These are phyloP conservation scores for Microbotryum saponariae DNA, from an alignment of 1,284 basidiomycete species.

Conservation along the genomic window DNA sequence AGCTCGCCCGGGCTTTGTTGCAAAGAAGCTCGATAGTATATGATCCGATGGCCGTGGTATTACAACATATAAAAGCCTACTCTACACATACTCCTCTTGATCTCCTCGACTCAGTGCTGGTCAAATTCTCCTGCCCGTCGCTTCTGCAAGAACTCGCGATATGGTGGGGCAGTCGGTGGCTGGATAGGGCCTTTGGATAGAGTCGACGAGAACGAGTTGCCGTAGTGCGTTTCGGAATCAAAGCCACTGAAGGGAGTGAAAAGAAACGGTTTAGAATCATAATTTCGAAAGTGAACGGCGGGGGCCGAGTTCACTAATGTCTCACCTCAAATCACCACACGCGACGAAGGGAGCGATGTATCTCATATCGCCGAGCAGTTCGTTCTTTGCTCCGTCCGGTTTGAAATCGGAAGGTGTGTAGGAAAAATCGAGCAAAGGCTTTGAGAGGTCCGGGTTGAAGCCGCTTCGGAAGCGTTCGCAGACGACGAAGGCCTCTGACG, in stretches of 20 bases:
- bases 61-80: too few relatives aligned
- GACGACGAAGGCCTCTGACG: slow-evolving; percentile 50
- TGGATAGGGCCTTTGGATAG: slow-evolving; percentile 19
- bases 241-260: slow-evolving; percentile 18
- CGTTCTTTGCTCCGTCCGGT: slow-evolving; percentile 8
- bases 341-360: slow-evolving; percentile 38
- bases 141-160: slow-evolving; percentile 31
- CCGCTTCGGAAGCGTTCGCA: slow-evolving; percentile 46
- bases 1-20: too few relatives aligned
- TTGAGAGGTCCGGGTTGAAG: slow-evolving; percentile 33
- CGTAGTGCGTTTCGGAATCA: slow-evolving; percentile 35
- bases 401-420: slow-evolving; percentile 11
- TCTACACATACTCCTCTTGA: too few relatives aligned
- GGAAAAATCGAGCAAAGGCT: slow-evolving; percentile 35
- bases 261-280: not conserved
- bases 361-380: slow-evolving; percentile 28
- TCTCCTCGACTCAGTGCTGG: too few relatives aligned
- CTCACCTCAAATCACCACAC: slow-evolving; percentile 37
- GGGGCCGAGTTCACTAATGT: not conserved
- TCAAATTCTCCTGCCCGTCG: too few relatives aligned
- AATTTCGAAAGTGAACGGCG: not conserved
- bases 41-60: too few relatives aligned
- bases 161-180: slow-evolving; percentile 31
- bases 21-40: too few relatives aligned
- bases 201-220: not conserved